Evolutionary conservation across 164 flowering plant genomes (phyloP), one percentile per base, ranked within the genome.

Genomic region (Paratinospora sagittata): DNA sequence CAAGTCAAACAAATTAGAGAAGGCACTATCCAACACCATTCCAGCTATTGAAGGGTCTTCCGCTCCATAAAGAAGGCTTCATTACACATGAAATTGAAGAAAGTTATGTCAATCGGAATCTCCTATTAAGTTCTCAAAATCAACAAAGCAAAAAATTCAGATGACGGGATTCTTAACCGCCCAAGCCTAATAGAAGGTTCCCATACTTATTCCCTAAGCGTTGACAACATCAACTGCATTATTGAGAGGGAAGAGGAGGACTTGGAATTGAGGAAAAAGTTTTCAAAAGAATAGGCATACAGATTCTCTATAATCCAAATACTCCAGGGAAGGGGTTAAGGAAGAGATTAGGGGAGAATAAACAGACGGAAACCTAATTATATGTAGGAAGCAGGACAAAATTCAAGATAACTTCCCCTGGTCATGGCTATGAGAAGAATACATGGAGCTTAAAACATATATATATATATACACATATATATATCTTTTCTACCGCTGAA

Each of bases 31-130:
- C 79, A 92, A 80, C 71, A 94, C 98, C 91, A 94, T 90, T 74
- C 98, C 98, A 47, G 97, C 92, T 24, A 94, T 84, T 33, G 98
- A 94, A 47, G 98, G 97, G 78, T 94, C 97, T 81, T 89, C 98
- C 66, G 93, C 96, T 83, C 97, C 98, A 86, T 90, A 94, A 66
- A 94, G 91, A 78, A 94, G 87, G 86, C 98, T 92, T 89, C 84
- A 87, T 26, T 14, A 65, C 43, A 66, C 55, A 68, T 64, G 45
- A 21, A 33, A 14, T 43, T 55, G 70, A 27, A 33, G 3, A 21
- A 26, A 24, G 16, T 16, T 19, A 34, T 26, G 23, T n/a, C 23
- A 2, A 34, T 9, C 34, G 27, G 17, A 6, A 52, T n/a, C 5
- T 70, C 34, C 13, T 57, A n/a, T 3, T 11, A n/a, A 66, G 14